phyloP scores from a whole-genome alignment of 768 basidiomycete genomes.

The Pleurotus cornucopiae region DNA sequence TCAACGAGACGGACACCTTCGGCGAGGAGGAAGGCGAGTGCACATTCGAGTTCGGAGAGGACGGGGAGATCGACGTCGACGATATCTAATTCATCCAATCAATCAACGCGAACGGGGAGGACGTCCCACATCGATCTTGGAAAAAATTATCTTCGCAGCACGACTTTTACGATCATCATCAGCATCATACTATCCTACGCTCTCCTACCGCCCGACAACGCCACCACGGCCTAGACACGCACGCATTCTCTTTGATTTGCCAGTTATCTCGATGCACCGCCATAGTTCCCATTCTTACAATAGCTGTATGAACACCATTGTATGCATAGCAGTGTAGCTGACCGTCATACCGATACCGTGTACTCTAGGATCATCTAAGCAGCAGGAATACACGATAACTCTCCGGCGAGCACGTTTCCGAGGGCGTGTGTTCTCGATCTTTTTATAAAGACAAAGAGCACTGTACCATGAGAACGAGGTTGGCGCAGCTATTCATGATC shows the following conservation, averaged over 20 bases:
- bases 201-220: no score
- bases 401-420: no score
- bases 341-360: not conserved
- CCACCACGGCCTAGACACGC: not conserved
- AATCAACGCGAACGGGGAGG: not conserved
- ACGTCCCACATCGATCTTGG: not conserved
- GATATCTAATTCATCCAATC: conserved; percentile 59
- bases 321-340: conserved; percentile 1
- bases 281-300: not conserved
- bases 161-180: not conserved
- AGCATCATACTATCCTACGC: no score
- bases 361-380: not conserved
- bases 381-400: not conserved
- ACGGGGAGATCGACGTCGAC: conserved; percentile 85
- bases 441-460: no score
- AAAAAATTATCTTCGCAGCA: not conserved
- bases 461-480: no score
- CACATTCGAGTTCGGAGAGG: conserved; percentile 87
- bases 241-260: not conserved
- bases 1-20: conserved; percentile 94
- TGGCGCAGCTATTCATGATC: no score
- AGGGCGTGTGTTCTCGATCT: no score
- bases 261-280: not conserved
- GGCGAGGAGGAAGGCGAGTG: conserved; percentile 89
- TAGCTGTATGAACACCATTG: conserved; percentile 7